These are phyloP conservation scores for Xylaria sp. DNA, from an alignment of 2,329 filamentous ascomycete genomes.

Conservation along the genomic window DNA sequence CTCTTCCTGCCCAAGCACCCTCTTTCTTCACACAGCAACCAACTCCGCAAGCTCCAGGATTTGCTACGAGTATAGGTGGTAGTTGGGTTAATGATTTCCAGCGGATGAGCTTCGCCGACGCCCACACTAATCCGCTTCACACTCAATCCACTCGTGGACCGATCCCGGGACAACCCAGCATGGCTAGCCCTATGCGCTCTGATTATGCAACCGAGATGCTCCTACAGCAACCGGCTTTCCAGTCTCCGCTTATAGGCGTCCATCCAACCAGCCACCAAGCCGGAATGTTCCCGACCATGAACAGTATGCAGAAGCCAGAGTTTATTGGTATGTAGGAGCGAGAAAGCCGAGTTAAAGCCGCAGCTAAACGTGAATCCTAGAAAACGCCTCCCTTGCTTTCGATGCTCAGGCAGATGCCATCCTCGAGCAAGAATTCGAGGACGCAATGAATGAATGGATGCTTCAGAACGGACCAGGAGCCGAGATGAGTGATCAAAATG, in stretches of 20 bases:
- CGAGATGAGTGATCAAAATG: slow-evolving; percentile 3
- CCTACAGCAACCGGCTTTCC: background rate
- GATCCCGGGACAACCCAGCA: slow-evolving; percentile 5
- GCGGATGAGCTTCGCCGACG: slow-evolving; percentile 55
- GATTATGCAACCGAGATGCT: background rate
- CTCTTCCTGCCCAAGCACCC: slow-evolving; percentile 2
- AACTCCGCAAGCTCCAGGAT: background rate
- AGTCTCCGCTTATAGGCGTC: slow-evolving; percentile 58
- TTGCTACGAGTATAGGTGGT: slow-evolving; percentile 30
- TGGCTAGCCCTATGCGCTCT: background rate
- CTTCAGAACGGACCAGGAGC: slow-evolving; percentile 31
- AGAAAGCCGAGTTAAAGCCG: background rate
- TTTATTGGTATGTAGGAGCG: slow-evolving; percentile 18
- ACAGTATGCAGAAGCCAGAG: background rate
- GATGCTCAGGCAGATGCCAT: slow-evolving; percentile 25
- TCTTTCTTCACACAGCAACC: background rate
- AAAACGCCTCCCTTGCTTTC: background rate
- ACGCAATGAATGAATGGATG: slow-evolving; percentile 42
- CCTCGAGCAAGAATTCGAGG: slow-evolving; percentile 34
- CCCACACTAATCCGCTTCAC: background rate
- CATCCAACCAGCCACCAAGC: slow-evolving; percentile 48
- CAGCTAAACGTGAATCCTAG: slow-evolving; percentile 19
- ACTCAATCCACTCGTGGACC: slow-evolving; percentile 2
- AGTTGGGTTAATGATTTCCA: slow-evolving; percentile 56
- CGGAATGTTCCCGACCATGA: background rate